Percentiles rank a stretch among this genome's conserved stretches.
Evolutionary conservation across 176 grass and related monocot genomes (phyloP).

Genomic region (Avena atlantica): DNA sequence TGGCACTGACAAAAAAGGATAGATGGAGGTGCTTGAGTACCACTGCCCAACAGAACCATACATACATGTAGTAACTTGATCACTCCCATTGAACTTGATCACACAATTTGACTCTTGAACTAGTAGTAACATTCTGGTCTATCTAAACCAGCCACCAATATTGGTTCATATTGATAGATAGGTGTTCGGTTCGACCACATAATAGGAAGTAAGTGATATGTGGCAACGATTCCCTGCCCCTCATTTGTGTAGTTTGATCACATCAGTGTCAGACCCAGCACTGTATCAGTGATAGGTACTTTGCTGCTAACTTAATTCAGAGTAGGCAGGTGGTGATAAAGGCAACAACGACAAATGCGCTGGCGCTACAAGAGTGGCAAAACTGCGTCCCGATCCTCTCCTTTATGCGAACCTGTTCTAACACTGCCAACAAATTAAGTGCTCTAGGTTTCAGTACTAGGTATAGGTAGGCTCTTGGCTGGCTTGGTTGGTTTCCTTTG

Average conservation of each 20-base stretch:
- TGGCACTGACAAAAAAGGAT: no score
- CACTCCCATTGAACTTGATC: no score
- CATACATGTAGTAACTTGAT: no score
- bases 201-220: background rate
- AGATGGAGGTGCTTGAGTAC: no score
- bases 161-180: no score
- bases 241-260: background rate
- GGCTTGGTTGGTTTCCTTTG: conserved; percentile 22
- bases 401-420: conserved; percentile 3
- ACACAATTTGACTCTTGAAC: no score
- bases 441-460: background rate
- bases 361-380: conserved; percentile 16
- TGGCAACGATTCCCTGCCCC: background rate
- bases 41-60: no score
- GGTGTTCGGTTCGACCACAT: background rate
- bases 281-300: background rate
- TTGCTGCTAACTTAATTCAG: conserved; percentile 5
- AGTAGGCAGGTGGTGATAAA: background rate
- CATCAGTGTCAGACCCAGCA: background rate
- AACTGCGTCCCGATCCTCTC: background rate
- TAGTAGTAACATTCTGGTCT: no score
- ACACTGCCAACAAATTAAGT: conserved; percentile 2
- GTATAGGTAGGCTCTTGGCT: background rate
- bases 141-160: no score
- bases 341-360: conserved; percentile 22